phyloP scores from a whole-genome alignment of 805 yeast genomes.

The Monosporozyma siamensis region DNA sequence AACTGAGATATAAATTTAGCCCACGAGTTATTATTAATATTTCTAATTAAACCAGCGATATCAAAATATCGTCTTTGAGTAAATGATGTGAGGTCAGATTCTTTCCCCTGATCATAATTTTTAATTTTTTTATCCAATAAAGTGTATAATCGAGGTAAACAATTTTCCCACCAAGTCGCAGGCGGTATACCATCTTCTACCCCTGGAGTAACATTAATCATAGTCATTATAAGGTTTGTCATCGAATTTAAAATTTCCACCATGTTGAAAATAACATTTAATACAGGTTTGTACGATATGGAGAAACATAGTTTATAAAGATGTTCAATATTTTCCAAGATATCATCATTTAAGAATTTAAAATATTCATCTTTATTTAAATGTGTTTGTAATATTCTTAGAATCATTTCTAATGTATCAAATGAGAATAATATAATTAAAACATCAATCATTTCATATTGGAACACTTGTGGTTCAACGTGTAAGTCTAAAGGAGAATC shows the following conservation, averaged over 20 bases:
- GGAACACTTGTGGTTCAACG: slow-evolving; percentile 33
- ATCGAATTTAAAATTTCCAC: slow-evolving; percentile 46
- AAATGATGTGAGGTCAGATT: not conserved
- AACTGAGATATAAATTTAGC: slow-evolving; percentile 17
- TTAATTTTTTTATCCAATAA: slow-evolving; percentile 12
- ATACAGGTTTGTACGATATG: slow-evolving; percentile 38
- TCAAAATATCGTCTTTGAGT: not conserved
- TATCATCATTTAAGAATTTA: slow-evolving; percentile 15
- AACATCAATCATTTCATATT: slow-evolving; percentile 40
- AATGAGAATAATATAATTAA: slow-evolving; percentile 41
- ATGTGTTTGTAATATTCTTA: slow-evolving; percentile 19
- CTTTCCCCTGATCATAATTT: slow-evolving; percentile 4
- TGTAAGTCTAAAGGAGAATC: slow-evolving; percentile 16
- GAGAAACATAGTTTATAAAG: slow-evolving; percentile 37
- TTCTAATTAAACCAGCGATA: slow-evolving; percentile 20
- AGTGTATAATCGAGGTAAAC: slow-evolving; percentile 17
- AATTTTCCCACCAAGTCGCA: slow-evolving; percentile 23
- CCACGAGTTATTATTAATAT: slow-evolving; percentile 21
- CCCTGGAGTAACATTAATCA: not conserved
- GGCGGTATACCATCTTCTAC: not conserved
- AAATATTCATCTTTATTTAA: slow-evolving; percentile 6
- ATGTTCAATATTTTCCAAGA: slow-evolving; percentile 23
- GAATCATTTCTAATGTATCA: slow-evolving; percentile 47
- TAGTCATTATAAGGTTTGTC: slow-evolving; percentile 16
- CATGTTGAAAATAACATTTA: slow-evolving; percentile 41